Conservation (phyloP, 495 filamentous ascomycete genomes). For the Filosporella fistucella region DNA sequence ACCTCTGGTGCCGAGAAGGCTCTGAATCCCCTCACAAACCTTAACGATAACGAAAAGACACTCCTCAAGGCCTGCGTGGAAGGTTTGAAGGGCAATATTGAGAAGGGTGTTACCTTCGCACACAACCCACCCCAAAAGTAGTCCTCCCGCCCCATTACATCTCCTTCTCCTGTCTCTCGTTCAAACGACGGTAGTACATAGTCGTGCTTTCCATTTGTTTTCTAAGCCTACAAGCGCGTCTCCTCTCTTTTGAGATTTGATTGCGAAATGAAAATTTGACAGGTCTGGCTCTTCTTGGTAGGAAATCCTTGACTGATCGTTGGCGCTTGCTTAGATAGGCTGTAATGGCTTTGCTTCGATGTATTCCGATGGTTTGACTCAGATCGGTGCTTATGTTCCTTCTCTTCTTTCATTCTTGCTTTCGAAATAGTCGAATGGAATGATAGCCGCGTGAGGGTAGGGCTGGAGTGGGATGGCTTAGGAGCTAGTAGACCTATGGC, state of each 20-base stretch:
- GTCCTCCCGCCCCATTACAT: constrained; percentile 28
- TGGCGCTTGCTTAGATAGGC: constrained; percentile 27
- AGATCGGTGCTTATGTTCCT: constrained; percentile 10
- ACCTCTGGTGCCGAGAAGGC: constrained; percentile 77
- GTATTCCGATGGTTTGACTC: constrained; percentile 7
- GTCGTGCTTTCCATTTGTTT: constrained; percentile 12
- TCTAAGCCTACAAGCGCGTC: constrained; percentile 1
- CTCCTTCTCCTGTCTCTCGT: background rate
- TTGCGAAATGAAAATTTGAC: background rate
- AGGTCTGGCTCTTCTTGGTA: constrained; percentile 10
- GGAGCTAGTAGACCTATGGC: background rate
- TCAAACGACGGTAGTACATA: constrained; percentile 1
- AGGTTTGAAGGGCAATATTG: constrained; percentile 86
- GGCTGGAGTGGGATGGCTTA: background rate
- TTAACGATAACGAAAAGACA: constrained; percentile 79
- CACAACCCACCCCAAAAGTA: constrained; percentile 78
- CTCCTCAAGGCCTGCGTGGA: constrained; percentile 69
- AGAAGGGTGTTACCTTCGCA: constrained; percentile 85
- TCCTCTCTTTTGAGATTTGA: background rate
- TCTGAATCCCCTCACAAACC: constrained; percentile 65
- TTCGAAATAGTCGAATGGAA: constrained; percentile 7
- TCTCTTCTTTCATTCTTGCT: constrained; percentile 17
- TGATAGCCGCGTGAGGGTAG: background rate
- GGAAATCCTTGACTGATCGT: constrained; percentile 26
- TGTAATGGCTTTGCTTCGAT: constrained; percentile 15